A percentile compares a stretch with the other conserved stretches of the same genome.
Evolutionary conservation across 2,329 filamentous ascomycete species (phyloP).

Genomic region (Metarhizium anisopliae): DNA sequence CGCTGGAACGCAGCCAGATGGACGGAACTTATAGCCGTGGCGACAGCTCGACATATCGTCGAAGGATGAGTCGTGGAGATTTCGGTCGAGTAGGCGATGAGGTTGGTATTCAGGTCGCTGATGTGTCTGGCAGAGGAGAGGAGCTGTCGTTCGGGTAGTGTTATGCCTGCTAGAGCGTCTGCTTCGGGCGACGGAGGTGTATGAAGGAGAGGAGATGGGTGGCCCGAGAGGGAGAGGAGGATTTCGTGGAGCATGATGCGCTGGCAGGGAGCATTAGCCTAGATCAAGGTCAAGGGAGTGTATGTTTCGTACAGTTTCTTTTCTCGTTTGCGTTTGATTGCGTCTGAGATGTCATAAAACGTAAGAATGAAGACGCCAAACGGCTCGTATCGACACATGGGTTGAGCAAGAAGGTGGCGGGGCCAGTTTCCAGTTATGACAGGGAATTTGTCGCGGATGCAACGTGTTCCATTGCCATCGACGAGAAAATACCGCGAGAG

Average conservation of each 20-base stretch:
- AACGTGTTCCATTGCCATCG: neutral
- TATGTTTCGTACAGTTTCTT: slow-evolving; percentile 12
- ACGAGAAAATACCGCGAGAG: neutral
- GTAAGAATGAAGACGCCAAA: slow-evolving; percentile 40
- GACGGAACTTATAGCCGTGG: slow-evolving; percentile 62
- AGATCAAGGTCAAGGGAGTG: neutral
- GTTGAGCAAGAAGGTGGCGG: neutral
- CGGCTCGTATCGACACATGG: slow-evolving; percentile 47
- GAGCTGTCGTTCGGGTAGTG: slow-evolving; percentile 75
- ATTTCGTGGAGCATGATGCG: slow-evolving; percentile 89
- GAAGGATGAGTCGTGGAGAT: slow-evolving; percentile 67
- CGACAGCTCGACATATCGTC: slow-evolving; percentile 79
- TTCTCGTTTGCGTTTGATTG: slow-evolving; percentile 25
- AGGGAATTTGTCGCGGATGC: neutral
- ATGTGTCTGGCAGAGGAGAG: slow-evolving; percentile 69
- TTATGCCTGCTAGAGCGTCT: slow-evolving; percentile 42
- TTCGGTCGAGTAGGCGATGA: slow-evolving; percentile 56
- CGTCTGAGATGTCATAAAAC: slow-evolving; percentile 33
- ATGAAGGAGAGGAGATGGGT: slow-evolving; percentile 80
- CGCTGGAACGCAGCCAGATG: slow-evolving; percentile 76
- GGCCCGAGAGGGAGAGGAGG: slow-evolving; percentile 88
- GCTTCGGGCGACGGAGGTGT: slow-evolving; percentile 34
- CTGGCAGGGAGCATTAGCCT: slow-evolving; percentile 1
- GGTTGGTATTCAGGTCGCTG: slow-evolving; percentile 65
- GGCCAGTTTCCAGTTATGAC: neutral